Evolutionary conservation across 2,329 filamentous ascomycete genomes (phyloP).

Genomic region (Aphanocladium album): DNA sequence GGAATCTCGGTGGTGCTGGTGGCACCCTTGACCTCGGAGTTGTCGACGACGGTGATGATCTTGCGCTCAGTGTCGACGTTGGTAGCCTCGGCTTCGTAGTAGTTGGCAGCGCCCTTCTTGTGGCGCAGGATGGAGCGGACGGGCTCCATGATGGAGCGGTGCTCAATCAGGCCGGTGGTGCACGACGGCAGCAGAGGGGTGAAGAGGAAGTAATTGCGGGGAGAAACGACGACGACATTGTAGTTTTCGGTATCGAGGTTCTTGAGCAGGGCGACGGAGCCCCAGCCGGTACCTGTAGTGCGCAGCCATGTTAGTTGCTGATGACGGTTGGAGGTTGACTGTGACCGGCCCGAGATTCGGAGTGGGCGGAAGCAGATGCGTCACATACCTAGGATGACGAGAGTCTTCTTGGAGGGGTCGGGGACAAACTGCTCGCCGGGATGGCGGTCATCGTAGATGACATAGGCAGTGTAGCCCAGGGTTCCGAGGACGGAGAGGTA

Average conservation of each 20-base stretch:
- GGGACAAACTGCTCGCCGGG: conserved; percentile 73
- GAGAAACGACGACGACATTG: conserved; percentile 96
- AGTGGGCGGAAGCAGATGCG: conserved; percentile 12
- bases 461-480: conserved; percentile 68
- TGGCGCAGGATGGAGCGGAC: conserved; percentile 92
- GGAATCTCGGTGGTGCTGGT: conserved; percentile 80
- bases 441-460: conserved; percentile 76
- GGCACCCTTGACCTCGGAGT: conserved; percentile 85
- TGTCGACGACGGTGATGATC: conserved; percentile 83
- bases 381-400: conserved; percentile 81
- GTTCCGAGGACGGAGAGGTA: conserved; percentile 69
- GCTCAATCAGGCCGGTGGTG: conserved; percentile 95
- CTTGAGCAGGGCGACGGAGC: conserved; percentile 90
- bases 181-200: conserved; percentile 95
- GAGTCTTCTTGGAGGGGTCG: conserved; percentile 90
- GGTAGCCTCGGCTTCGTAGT: conserved; percentile 95
- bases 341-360: background rate
- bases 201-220: conserved; percentile 99
- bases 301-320: conserved; percentile 13
- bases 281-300: conserved; percentile 83
- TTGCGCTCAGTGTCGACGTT: conserved; percentile 92
- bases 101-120: conserved; percentile 90
- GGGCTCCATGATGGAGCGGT: conserved; percentile 99
- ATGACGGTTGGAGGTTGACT: background rate
- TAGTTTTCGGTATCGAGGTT: conserved; percentile 99